Percentiles rank a stretch among this genome's conserved stretches.
Evolutionary conservation across 2,329 filamentous ascomycete species (phyloP).

Genomic region (Bipolaris cookei): DNA sequence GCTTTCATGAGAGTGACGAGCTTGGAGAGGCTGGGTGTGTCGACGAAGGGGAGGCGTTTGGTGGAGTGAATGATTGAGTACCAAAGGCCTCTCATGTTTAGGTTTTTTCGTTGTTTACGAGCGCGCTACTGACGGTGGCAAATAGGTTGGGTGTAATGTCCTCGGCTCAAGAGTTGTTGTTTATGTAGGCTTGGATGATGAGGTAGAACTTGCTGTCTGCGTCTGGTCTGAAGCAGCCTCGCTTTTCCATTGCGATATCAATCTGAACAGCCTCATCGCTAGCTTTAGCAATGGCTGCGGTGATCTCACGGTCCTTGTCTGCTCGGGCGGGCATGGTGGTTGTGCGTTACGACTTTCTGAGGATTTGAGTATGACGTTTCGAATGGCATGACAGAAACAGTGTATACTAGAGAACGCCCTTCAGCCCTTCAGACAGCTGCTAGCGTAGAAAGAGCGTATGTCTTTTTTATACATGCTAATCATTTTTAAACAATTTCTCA

Average conservation of each 20-base stretch:
- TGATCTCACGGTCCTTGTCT: background rate
- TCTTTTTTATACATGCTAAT: background rate
- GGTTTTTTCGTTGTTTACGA: too few relatives aligned
- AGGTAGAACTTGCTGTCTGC: background rate
- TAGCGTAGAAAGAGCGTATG: background rate
- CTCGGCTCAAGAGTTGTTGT: too few relatives aligned
- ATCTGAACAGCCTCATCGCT: slow-evolving; percentile 8
- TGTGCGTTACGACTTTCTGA: background rate
- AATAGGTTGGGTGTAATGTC: too few relatives aligned
- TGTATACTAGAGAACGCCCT: background rate
- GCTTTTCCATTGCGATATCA: slow-evolving; percentile 3
- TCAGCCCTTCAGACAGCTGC: slow-evolving; percentile 5
- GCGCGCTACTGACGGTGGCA: too few relatives aligned
- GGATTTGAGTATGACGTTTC: background rate
- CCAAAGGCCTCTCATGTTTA: too few relatives aligned
- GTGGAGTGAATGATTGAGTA: too few relatives aligned
- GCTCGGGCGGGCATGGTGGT: background rate
- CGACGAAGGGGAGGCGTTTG: too few relatives aligned
- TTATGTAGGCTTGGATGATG: too few relatives aligned
- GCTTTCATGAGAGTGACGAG: too few relatives aligned
- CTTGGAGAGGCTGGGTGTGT: too few relatives aligned
- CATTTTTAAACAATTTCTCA: background rate
- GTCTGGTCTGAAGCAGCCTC: slow-evolving; percentile 2
- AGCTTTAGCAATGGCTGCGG: background rate
- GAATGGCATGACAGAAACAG: too few relatives aligned